phyloP scores from a whole-genome alignment of 169 alveolate genomes.

The Eimeria sp. region DNA sequence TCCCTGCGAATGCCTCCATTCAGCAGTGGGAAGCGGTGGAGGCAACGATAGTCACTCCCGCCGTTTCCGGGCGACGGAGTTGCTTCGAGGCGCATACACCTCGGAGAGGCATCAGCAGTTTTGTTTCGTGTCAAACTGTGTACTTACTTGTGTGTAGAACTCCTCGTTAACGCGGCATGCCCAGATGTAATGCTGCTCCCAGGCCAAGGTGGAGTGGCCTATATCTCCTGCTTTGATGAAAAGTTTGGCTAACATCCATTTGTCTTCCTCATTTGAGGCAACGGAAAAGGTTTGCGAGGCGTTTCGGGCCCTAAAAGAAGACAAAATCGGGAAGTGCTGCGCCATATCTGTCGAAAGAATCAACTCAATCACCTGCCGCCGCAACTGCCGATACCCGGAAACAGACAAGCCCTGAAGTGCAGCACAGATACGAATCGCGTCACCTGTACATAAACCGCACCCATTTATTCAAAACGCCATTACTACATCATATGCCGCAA shows the following conservation, averaged over 20 bases:
- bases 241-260: constrained; percentile 91
- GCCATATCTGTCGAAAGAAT: constrained; percentile 97
- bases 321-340: constrained; percentile 93
- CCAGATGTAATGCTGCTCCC: constrained; percentile 96
- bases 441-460: background rate
- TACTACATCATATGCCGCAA: background rate
- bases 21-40: background rate
- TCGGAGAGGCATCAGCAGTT: background rate
- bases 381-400: constrained; percentile 86
- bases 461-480: background rate
- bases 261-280: constrained; percentile 90
- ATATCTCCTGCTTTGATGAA: constrained; percentile 96
- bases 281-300: constrained; percentile 66
- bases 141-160: constrained; percentile 93
- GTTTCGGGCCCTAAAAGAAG: constrained; percentile 90
- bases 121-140: background rate
- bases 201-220: constrained; percentile 95
- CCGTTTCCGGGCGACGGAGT: too few relatives aligned
- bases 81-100: too few relatives aligned
- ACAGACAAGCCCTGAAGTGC: constrained; percentile 79
- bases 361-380: constrained; percentile 94
- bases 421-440: background rate
- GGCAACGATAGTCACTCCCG: too few relatives aligned
- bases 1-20: background rate
- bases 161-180: constrained; percentile 95